Percentiles rank a stretch among this genome's conserved stretches.
phyloP scores from a whole-genome alignment of 768 basidiomycete species.

The Pulveroboletus sp. region DNA sequence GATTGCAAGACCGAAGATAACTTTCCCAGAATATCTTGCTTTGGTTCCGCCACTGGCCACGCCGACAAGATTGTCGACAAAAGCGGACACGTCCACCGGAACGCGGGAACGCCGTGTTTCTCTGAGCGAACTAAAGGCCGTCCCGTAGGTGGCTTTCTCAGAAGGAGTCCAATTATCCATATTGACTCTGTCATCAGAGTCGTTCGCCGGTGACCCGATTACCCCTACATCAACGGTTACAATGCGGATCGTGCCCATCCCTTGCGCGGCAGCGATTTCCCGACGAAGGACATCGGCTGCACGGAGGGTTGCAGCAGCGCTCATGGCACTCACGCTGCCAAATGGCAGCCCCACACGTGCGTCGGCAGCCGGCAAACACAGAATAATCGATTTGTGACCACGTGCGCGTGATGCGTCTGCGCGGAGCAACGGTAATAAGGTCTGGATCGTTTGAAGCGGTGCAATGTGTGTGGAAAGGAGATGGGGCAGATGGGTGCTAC shows the following conservation, averaged over 20 bases:
- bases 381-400: conserved; percentile 48
- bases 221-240: conserved; percentile 72
- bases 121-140: conserved; percentile 55
- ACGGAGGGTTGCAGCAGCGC: conserved; percentile 66
- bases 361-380: conserved; percentile 73
- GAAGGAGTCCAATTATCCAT: conserved; percentile 74
- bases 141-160: conserved; percentile 68
- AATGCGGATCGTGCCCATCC: conserved; percentile 51
- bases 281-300: conserved; percentile 70
- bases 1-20: conserved; percentile 43
- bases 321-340: conserved; percentile 63
- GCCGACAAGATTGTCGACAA: conserved; percentile 55
- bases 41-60: conserved; percentile 56
- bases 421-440: conserved; percentile 72
- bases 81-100: conserved; percentile 53
- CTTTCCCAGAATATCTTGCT: conserved; percentile 33
- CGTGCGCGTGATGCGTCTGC: conserved; percentile 53
- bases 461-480: conserved; percentile 71
- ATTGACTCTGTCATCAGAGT: conserved; percentile 38
- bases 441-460: conserved; percentile 73
- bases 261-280: conserved; percentile 65
- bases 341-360: conserved; percentile 74
- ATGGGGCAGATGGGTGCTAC: conserved; percentile 62
- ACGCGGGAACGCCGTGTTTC: conserved; percentile 43
- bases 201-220: conserved; percentile 30